Evolutionary conservation across 192 early-diverging fungal genomes (phyloP).

Genomic region (Jimgerdemannia lactiflua): DNA sequence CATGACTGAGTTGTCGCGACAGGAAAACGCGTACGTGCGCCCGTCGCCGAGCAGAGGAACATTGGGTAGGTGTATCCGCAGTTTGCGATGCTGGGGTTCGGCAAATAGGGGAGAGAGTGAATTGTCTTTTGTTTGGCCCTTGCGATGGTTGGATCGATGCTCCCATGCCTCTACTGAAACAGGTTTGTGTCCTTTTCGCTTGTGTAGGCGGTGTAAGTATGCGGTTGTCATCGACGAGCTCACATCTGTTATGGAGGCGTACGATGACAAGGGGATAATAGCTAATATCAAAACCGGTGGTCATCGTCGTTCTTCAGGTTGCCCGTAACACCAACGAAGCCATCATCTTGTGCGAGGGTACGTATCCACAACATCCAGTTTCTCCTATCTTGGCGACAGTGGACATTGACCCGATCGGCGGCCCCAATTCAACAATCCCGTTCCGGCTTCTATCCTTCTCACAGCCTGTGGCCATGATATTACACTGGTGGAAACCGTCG

Average conservation of each 20-base stretch:
- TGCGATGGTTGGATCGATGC: no score
- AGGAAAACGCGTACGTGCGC: slow-evolving; percentile 66
- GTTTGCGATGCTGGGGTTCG: not conserved
- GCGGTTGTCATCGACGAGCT: not conserved
- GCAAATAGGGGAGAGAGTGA: not conserved
- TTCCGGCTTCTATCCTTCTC: not conserved
- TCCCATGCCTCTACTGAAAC: no score
- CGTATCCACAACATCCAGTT: not conserved
- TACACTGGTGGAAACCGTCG: slow-evolving; percentile 80
- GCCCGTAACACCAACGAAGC: slow-evolving; percentile 82
- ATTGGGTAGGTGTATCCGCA: slow-evolving; percentile 41
- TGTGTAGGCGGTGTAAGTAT: slow-evolving; percentile 37
- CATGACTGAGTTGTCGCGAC: slow-evolving; percentile 70
- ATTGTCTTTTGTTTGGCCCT: no score
- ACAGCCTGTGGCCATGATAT: slow-evolving; percentile 77
- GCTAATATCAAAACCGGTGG: no score
- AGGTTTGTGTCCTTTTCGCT: slow-evolving; percentile 4
- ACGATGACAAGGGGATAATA: not conserved
- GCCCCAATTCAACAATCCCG: no score
- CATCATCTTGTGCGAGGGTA: slow-evolving; percentile 75
- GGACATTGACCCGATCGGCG: no score
- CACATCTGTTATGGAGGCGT: not conserved
- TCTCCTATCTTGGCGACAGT: no score
- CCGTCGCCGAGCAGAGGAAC: slow-evolving; percentile 76
- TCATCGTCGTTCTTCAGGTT: slow-evolving; percentile 35